These are phyloP conservation scores for Aphanomyces euteiches DNA, from an alignment of 352 stramenopile genomes.

Conservation along the genomic window DNA sequence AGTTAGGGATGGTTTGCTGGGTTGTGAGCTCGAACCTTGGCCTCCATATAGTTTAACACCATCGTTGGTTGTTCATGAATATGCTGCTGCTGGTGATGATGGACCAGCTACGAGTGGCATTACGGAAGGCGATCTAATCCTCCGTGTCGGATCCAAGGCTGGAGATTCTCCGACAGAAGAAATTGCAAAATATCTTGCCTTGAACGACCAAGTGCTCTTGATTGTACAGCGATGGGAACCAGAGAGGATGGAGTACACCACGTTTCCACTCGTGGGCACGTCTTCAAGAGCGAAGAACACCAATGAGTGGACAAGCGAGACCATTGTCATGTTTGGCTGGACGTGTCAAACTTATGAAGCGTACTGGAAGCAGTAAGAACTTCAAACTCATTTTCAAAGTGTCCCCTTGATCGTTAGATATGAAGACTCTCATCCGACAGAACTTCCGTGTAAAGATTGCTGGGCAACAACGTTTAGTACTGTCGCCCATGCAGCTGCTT, in stretches of 20 bases:
- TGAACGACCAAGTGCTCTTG: conserved; percentile 3
- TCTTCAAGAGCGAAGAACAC: not conserved
- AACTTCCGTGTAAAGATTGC: conserved; percentile 47
- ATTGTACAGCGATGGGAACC: conserved; percentile 25
- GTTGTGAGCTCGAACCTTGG: conserved; percentile 12
- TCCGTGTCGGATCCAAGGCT: not conserved
- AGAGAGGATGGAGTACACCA: not conserved
- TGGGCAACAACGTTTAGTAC: conserved; percentile 54
- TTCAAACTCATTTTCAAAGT: not conserved
- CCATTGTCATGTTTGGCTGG: not conserved
- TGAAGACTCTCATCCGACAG: conserved; percentile 13
- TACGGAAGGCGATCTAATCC: conserved; percentile 14
- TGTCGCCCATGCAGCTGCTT: conserved; percentile 51
- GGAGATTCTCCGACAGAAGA: not conserved
- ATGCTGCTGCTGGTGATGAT: not conserved
- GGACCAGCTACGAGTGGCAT: not conserved
- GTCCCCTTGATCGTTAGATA: conserved; percentile 3
- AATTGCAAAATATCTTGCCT: not conserved
- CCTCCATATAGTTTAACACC: not conserved
- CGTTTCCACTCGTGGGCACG: conserved; percentile 7
- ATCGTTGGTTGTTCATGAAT: not conserved
- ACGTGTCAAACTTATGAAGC: conserved; percentile 9
- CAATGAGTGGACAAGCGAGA: not conserved
- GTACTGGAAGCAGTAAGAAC: conserved; percentile 20
- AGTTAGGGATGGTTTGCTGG: conserved; percentile 11